Evolutionary conservation across 352 stramenopile genomes (phyloP).

Genomic region (Phytophthora fragariae): DNA sequence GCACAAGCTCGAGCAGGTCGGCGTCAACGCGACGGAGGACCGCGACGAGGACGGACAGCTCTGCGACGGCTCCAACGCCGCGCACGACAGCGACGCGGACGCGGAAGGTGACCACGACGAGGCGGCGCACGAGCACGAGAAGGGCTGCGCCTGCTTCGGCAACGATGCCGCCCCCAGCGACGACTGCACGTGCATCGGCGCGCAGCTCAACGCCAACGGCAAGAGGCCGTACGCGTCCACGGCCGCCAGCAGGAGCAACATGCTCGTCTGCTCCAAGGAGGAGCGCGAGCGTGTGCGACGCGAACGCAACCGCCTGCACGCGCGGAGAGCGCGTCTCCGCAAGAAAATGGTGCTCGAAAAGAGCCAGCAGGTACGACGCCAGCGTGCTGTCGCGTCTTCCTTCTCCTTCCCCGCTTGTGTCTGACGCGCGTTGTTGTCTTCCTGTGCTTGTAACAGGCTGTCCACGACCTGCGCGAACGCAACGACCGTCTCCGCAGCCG

Average conservation of each 20-base stretch:
- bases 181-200: conserved; percentile 34
- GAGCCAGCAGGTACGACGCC: conserved; percentile 63
- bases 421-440: conserved; percentile 14
- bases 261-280: conserved; percentile 65
- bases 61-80: conserved; percentile 27
- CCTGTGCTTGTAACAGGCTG: conserved; percentile 45
- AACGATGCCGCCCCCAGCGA: conserved; percentile 32
- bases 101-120: conserved; percentile 45
- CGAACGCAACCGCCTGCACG: conserved; percentile 80
- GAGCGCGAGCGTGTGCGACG: conserved; percentile 76
- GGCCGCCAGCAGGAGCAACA: conserved; percentile 25
- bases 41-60: conserved; percentile 42
- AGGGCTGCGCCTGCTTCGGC: conserved; percentile 48
- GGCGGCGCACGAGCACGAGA: conserved; percentile 49
- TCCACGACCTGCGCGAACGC: conserved; percentile 64
- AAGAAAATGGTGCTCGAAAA: conserved; percentile 87
- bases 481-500: conserved; percentile 72
- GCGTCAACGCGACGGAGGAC: conserved; percentile 49
- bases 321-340: conserved; percentile 71
- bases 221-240: conserved; percentile 47
- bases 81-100: conserved; percentile 44
- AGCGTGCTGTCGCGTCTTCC: neutral
- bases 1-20: conserved; percentile 62
- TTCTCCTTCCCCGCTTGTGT: neutral
- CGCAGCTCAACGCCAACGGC: conserved; percentile 47